A percentile compares a stretch with the other conserved stretches of the same genome.
phyloP scores from a whole-genome alignment of 202 grass and related monocot genomes.

The Saccharum hybrid region DNA sequence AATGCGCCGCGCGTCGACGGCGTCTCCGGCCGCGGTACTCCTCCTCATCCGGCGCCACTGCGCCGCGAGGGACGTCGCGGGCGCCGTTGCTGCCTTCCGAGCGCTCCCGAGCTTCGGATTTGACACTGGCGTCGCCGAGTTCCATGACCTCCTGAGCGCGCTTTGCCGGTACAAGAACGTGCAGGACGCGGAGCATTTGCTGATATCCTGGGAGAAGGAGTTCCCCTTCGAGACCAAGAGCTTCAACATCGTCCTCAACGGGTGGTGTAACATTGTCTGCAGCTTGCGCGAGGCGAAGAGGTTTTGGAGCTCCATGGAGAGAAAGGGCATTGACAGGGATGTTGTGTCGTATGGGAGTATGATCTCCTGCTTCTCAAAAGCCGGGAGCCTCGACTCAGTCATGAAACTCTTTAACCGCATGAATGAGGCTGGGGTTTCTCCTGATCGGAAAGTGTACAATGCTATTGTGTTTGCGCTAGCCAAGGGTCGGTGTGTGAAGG shows the following conservation, averaged over 20 bases:
- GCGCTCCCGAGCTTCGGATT: constrained; percentile 62
- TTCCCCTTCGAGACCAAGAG: constrained; percentile 85
- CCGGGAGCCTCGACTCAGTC: constrained; percentile 71
- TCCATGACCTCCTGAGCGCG: constrained; percentile 66
- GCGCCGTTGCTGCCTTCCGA: constrained; percentile 64
- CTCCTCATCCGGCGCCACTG: constrained; percentile 69
- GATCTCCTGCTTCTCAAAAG: constrained; percentile 87
- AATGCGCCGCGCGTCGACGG: constrained; percentile 65
- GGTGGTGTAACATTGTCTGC: constrained; percentile 72
- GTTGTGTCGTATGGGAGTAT: constrained; percentile 74
- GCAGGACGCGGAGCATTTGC: constrained; percentile 73
- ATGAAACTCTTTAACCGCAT: constrained; percentile 79
- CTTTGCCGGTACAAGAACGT: constrained; percentile 81
- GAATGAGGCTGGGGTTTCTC: constrained; percentile 63
- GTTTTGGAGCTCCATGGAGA: constrained; percentile 79
- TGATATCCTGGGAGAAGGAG: constrained; percentile 58
- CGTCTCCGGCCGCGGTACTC: constrained; percentile 54
- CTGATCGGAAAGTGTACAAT: constrained; percentile 78
- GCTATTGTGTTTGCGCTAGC: constrained; percentile 67
- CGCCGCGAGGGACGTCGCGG: constrained; percentile 62
- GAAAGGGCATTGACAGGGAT: constrained; percentile 55
- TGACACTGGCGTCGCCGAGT: constrained; percentile 47
- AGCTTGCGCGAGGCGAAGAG: constrained; percentile 65
- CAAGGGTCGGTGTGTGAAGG: constrained; percentile 65
- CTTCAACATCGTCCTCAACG: constrained; percentile 87